phyloP scores from a whole-genome alignment of 2,329 filamentous ascomycete species.

The Calonectria crousiana region DNA sequence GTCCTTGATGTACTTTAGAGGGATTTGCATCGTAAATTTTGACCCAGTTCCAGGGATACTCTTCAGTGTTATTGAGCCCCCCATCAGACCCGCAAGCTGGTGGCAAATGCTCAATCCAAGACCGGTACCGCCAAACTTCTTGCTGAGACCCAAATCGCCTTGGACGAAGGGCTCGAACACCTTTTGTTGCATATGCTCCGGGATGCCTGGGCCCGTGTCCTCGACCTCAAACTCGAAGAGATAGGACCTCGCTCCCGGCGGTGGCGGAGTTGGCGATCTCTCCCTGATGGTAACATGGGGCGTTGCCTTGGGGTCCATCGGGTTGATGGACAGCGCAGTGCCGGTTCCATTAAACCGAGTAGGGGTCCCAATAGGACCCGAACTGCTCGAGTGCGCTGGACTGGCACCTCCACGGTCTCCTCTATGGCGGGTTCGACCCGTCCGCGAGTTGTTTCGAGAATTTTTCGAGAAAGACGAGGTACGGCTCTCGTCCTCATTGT shows the following conservation, averaged over 20 bases:
- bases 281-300: slow-evolving; percentile 64
- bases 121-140: slow-evolving; percentile 90
- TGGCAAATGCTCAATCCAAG: slow-evolving; percentile 90
- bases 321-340: slow-evolving; percentile 73
- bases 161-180: slow-evolving; percentile 97
- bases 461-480: slow-evolving; percentile 65
- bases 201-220: slow-evolving; percentile 89
- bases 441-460: slow-evolving; percentile 58
- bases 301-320: slow-evolving; percentile 66
- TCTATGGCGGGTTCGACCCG: slow-evolving; percentile 55
- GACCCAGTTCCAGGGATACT: slow-evolving; percentile 82
- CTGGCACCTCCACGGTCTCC: slow-evolving; percentile 57
- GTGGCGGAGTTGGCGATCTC: slow-evolving; percentile 70
- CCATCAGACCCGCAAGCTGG: slow-evolving; percentile 87
- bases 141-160: slow-evolving; percentile 89
- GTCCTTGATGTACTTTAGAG: slow-evolving; percentile 80
- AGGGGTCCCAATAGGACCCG: slow-evolving; percentile 49
- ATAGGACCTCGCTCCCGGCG: slow-evolving; percentile 72
- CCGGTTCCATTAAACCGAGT: slow-evolving; percentile 50
- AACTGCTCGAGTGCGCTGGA: slow-evolving; percentile 64
- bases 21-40: slow-evolving; percentile 85
- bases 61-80: slow-evolving; percentile 77
- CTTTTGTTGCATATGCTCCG: slow-evolving; percentile 79
- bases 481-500: slow-evolving; percentile 60
- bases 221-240: slow-evolving; percentile 89